Base-by-base conservation (phyloP, 768 basidiomycete species). In the Daedalea quercina region DNA sequence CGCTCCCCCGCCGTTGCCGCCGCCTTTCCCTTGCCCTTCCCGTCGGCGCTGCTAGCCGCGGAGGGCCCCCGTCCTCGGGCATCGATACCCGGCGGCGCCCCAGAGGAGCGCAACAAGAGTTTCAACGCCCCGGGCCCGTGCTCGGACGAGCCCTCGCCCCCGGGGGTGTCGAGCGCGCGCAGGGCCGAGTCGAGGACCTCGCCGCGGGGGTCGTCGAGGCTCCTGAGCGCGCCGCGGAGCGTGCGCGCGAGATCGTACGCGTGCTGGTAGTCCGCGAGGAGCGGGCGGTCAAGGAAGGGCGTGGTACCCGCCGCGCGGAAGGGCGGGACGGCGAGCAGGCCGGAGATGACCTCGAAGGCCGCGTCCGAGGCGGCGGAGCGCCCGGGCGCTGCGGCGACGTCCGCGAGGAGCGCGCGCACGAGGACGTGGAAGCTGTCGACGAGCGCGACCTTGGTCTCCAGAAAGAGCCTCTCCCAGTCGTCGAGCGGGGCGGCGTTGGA, bases 211-310 rank as follows among this genome's bases (percentile, higher is more conserved):
- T 87, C 83, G 52, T 81, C 79, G 0, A 74, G 73, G 51, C 70
- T 68, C 23, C 63, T 70, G 25, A 81, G 67, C 9, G 75, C 73
- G 4, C 69, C 67, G 13, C 73, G 61, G 24, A 90, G 74, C 0
- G 75, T 76, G 24, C 63, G 67, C 8, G 77, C 73, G 12, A 90
- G 70, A 45, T 79, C 73, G 64, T 89, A 86, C 1, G 81, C 69
- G 40, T 81, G 73, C 54, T 89, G 83, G 65, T 90, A 89, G 61
- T 91, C 89, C 6, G 76, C 76, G 11, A 91, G 67, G 22, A 91
- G 73, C 11, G 86, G 63, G 24, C 76, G 79, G 60, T 88, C 79
- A 55, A 88, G 75, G 68, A 88, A 90, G 1, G 69, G 61, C 1
- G 37, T 28, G 19, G 57, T 26, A 8, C 46, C 42, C 1, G 54